phyloP scores from a whole-genome alignment of 768 basidiomycete species.

The Serendipita indica region DNA sequence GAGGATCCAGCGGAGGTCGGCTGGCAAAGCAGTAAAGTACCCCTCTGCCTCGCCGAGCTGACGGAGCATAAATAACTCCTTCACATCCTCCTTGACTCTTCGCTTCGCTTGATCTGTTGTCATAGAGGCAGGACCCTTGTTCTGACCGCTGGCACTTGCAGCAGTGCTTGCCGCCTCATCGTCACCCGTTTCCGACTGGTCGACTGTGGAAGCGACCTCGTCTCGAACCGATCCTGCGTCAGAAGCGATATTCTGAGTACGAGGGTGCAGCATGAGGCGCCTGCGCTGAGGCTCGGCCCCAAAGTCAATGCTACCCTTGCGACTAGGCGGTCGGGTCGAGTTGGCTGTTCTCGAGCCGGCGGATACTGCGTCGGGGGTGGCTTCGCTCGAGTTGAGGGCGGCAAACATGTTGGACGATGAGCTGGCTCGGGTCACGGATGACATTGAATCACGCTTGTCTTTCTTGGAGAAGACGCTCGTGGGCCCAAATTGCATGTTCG shows the following conservation, averaged over 20 bases:
- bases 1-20: constrained; percentile 44
- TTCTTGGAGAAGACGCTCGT: constrained; percentile 69
- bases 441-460: constrained; percentile 40
- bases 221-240: constrained; percentile 24
- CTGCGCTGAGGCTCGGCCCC: constrained; percentile 40
- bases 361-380: constrained; percentile 34
- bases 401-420: constrained; percentile 81
- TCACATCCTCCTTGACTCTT: constrained; percentile 66
- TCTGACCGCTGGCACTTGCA: constrained; percentile 12
- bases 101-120: constrained; percentile 50
- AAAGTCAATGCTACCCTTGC: constrained; percentile 39
- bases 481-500: constrained; percentile 65
- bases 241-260: constrained; percentile 48
- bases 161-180: constrained; percentile 21
- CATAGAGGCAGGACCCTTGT: constrained; percentile 28
- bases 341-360: constrained; percentile 25
- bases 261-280: constrained; percentile 60
- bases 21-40: constrained; percentile 65
- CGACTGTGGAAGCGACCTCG: constrained; percentile 34
- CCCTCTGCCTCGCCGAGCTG: constrained; percentile 76
- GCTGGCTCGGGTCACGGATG: constrained; percentile 61
- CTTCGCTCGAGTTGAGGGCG: constrained; percentile 53
- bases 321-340: constrained; percentile 35
- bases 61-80: constrained; percentile 77
- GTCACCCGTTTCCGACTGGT: constrained; percentile 28